A percentile compares a stretch with the other conserved stretches of the same genome.
These are phyloP conservation scores for Astrothelium subdiscretum DNA, from an alignment of 495 filamentous ascomycete genomes.

Conservation along the genomic window DNA sequence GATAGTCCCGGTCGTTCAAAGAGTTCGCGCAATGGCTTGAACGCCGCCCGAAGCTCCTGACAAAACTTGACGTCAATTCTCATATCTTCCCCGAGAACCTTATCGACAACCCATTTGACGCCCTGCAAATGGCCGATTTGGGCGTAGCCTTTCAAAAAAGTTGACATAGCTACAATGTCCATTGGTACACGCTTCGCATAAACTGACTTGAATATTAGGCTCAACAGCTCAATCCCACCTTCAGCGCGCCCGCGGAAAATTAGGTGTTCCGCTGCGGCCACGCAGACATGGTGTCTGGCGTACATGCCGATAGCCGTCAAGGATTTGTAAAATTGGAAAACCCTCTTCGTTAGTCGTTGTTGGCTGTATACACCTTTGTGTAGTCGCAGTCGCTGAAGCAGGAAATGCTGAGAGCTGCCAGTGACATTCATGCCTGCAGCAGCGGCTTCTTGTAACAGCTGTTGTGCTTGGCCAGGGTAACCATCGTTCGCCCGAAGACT, in stretches of 20 bases:
- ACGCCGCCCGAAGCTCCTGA: not conserved
- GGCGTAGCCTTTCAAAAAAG: conserved; percentile 13
- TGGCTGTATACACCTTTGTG: not conserved
- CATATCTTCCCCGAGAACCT: conserved; percentile 13
- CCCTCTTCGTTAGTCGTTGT: not conserved
- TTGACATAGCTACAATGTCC: conserved; percentile 13
- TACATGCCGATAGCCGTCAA: conserved; percentile 10
- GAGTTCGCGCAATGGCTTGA: not conserved
- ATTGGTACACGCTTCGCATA: conserved; percentile 5
- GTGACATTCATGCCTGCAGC: conserved; percentile 16
- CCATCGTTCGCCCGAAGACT: conserved; percentile 7
- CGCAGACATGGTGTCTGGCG: conserved; percentile 11
- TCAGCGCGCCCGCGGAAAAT: conserved; percentile 1
- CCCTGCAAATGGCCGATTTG: conserved; percentile 5
- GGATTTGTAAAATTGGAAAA: conserved; percentile 16
- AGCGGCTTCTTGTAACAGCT: conserved; percentile 5
- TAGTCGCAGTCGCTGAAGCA: conserved; percentile 11
- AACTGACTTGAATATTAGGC: conserved; percentile 7
- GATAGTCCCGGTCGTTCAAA: not conserved
- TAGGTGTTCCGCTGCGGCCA: conserved; percentile 13
- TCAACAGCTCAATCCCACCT: conserved; percentile 10
- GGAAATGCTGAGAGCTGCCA: not conserved
- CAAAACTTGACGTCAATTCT: conserved; percentile 14
- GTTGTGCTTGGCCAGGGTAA: conserved; percentile 1
- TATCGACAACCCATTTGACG: conserved; percentile 11